Conservation (phyloP, 2,329 filamentous ascomycete species). For the Paraphaeosphaeria sporulosa region DNA sequence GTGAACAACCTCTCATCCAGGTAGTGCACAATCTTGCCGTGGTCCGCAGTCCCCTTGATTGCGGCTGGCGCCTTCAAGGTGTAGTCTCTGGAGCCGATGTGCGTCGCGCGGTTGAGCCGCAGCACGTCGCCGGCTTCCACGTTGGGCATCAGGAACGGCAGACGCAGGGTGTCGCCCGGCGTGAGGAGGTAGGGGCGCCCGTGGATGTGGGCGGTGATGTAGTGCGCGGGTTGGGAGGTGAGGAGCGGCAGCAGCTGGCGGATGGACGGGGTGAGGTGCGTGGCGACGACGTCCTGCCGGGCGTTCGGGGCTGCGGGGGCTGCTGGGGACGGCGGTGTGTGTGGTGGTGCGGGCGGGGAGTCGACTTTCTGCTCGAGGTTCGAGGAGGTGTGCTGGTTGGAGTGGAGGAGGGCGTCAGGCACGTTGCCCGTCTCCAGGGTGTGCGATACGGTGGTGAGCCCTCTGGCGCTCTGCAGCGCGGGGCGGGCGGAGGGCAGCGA, state of each 20-base stretch:
- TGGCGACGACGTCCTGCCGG: slow-evolving; percentile 35
- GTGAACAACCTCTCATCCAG: slow-evolving; percentile 85
- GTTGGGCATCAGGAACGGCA: slow-evolving; percentile 59
- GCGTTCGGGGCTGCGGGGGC: slow-evolving; percentile 26
- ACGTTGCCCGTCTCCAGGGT: slow-evolving; percentile 47
- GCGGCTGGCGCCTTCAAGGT: slow-evolving; percentile 70
- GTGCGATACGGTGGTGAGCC: slow-evolving; percentile 53
- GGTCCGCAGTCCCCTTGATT: slow-evolving; percentile 40
- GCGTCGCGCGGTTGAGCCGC: slow-evolving; percentile 83
- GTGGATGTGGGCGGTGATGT: slow-evolving; percentile 82
- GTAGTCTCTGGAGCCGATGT: slow-evolving; percentile 87
- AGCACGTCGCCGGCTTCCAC: slow-evolving; percentile 79
- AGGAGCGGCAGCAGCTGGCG: slow-evolving; percentile 73
- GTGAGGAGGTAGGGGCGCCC: slow-evolving; percentile 81
- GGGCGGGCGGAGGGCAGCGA: slow-evolving; percentile 68
- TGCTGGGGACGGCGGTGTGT: slow-evolving; percentile 21
- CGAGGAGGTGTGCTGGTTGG: slow-evolving; percentile 49
- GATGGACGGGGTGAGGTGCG: slow-evolving; percentile 63
- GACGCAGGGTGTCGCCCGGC: slow-evolving; percentile 56
- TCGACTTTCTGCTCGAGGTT: slow-evolving; percentile 33
- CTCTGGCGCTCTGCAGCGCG: slow-evolving; percentile 61
- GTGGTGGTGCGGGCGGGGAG: slow-evolving; percentile 24
- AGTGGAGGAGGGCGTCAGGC: slow-evolving; percentile 56
- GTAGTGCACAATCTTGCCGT: slow-evolving; percentile 59
- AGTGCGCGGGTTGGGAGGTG: slow-evolving; percentile 75